Percentiles rank a stretch among this genome's conserved stretches.
Conservation (phyloP, 75 land plant genomes). For the Cunninghamia lanceolata region DNA sequence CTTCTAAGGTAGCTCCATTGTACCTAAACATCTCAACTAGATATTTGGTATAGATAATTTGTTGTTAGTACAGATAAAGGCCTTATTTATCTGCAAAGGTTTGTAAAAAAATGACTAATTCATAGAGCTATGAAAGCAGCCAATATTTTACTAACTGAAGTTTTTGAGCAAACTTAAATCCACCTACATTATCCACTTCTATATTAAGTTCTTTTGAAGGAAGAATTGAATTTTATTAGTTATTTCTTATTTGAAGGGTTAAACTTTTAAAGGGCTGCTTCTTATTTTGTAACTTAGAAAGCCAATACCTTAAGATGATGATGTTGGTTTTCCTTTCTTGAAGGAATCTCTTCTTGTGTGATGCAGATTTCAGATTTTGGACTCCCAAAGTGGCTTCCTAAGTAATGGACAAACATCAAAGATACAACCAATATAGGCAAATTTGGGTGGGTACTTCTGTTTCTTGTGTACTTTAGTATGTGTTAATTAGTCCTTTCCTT, state of each 20-base stretch:
- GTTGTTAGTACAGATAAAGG: conserved; percentile 68
- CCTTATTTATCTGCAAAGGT: conserved; percentile 57
- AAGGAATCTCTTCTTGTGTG: too few species aligned
- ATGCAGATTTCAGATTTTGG: too few species aligned
- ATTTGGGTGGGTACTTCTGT: conserved; percentile 63
- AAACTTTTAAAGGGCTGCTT: too few species aligned
- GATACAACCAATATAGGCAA: conserved; percentile 91
- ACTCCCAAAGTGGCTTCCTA: too few species aligned
- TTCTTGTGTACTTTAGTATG: background rate
- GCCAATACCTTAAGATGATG: too few species aligned
- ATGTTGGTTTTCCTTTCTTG: too few species aligned
- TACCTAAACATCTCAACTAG: conserved; percentile 40
- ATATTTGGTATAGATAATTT: conserved; percentile 38
- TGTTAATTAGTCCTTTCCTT: conserved; percentile 1
- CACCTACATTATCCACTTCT: too few species aligned
- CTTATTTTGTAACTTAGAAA: too few species aligned
- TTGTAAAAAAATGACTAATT: conserved; percentile 61
- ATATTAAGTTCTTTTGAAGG: conserved; percentile 19
- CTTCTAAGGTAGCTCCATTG: background rate
- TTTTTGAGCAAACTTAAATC: conserved; percentile 36
- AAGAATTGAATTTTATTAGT: too few species aligned
- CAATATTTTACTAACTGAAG: conserved; percentile 60
- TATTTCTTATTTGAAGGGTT: too few species aligned
- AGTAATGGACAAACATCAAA: conserved; percentile 78
- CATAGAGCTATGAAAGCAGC: conserved; percentile 82